Evolutionary conservation across 1,284 basidiomycete species (phyloP), one percentile per base, ranked within the genome.

Genomic region (Ceratobasidium sp.): DNA sequence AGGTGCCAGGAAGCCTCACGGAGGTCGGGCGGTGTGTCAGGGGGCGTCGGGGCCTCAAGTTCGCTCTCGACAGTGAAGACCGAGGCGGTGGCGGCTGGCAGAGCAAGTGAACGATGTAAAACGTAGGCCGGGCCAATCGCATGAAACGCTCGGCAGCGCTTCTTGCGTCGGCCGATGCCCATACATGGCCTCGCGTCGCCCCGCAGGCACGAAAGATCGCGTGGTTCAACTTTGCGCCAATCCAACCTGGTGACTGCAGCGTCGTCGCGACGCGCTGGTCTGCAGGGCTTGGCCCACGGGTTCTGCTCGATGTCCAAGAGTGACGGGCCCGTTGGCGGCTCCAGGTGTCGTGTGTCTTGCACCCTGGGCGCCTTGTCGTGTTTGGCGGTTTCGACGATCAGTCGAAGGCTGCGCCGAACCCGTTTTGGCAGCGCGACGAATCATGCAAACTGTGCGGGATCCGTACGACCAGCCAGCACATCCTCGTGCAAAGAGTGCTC

Each of bases 341-440:
- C 40, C 38, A 17, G 62, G 33, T 15, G 33, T 38, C 9, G 33
- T n/a, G 5, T n/a, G 2, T 10, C 38, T 33, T n/a, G 40, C 23
- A 1, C 62, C 33, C 12, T 13, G 7, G 15, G 20, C 6, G 28
- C 38, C 40, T 65, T n/a, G 40, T 20, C 17, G 3, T 17, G 20
- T 20, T 6, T 42, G 5, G n/a, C 7, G 20, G 62, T 17, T 20
- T 65, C 62, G 40, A 6, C 40, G 46, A 65, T 46, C 17, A 65
- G 44, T 48, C 40, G 28, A 38, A 38, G 40, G 40, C 62, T 65
- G 3, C 62, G 62, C n/a, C 62, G 40, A 1, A 65, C 42, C 2
- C 62, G 62, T 17, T 65, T 65, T 6, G 40, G 62, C 1, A 65
- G 62, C 62, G 38, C 62, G 7, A 48, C 4, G 62, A 65, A 65